Evolutionary conservation across 1,139 yeast species (phyloP).

Genomic region (Suhomyces choctaworum): DNA sequence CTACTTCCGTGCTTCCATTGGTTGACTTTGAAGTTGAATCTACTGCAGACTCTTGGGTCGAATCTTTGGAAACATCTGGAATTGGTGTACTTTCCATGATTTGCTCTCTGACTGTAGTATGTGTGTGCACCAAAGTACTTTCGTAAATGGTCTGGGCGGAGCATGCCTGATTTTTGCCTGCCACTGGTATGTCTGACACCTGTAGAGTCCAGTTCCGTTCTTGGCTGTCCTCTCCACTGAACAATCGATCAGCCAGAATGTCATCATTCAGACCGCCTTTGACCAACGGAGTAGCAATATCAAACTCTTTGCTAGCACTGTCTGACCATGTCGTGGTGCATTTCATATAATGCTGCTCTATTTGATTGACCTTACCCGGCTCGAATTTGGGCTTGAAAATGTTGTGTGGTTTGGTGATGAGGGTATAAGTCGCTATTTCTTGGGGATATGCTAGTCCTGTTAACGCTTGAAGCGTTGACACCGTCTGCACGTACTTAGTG

Average conservation of each 20-base stretch:
- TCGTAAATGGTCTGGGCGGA: conserved; percentile 68
- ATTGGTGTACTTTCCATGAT: background rate
- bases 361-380: conserved; percentile 52
- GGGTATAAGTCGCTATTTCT: conserved; percentile 44
- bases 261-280: conserved; percentile 20
- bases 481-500: conserved; percentile 42
- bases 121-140: conserved; percentile 56
- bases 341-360: conserved; percentile 49
- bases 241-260: conserved; percentile 31
- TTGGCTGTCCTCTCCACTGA: conserved; percentile 31
- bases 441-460: conserved; percentile 45
- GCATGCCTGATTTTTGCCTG: conserved; percentile 71
- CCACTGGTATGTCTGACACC: conserved; percentile 80
- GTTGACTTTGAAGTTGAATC: background rate
- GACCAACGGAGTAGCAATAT: conserved; percentile 31
- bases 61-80: background rate
- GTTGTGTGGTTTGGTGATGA: conserved; percentile 44
- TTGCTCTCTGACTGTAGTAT: conserved; percentile 25
- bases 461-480: conserved; percentile 46
- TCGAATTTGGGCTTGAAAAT: conserved; percentile 49
- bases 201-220: conserved; percentile 60
- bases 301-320: conserved; percentile 22
- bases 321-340: conserved; percentile 47
- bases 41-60: no score
- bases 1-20: background rate